Conservation (phyloP, 2,329 filamentous ascomycete species). For the Xylaria sp. region DNA sequence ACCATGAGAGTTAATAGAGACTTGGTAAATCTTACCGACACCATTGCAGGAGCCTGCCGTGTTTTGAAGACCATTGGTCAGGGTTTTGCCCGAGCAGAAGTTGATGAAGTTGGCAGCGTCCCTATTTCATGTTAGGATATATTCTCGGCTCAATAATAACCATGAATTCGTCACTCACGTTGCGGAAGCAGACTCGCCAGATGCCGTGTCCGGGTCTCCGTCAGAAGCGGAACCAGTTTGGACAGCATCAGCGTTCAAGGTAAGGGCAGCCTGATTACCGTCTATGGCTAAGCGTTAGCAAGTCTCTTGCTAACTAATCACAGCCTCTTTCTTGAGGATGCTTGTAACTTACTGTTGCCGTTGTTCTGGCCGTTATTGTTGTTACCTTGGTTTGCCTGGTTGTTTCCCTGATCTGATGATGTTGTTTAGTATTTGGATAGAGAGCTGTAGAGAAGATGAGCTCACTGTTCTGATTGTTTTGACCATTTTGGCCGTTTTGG, state of each 20-base stretch:
- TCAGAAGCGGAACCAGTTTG: conserved; percentile 60
- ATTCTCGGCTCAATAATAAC: neutral
- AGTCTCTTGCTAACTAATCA: neutral
- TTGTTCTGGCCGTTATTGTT: conserved; percentile 23
- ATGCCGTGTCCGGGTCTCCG: conserved; percentile 47
- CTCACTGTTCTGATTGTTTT: conserved; percentile 4
- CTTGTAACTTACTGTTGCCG: conserved; percentile 28
- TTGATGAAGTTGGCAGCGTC: conserved; percentile 72
- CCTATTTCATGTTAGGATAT: conserved; percentile 52
- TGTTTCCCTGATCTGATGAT: conserved; percentile 37
- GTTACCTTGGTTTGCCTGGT: conserved; percentile 39
- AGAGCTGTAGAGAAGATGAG: neutral
- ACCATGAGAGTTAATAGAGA: neutral
- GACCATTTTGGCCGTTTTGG: neutral
- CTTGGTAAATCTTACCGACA: conserved; percentile 58
- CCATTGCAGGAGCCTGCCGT: conserved; percentile 71
- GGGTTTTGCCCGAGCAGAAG: conserved; percentile 64
- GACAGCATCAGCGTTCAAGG: conserved; percentile 57
- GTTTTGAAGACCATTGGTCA: conserved; percentile 71
- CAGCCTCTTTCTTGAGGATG: no score
- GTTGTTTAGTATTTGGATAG: conserved; percentile 14
- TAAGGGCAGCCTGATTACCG: conserved; percentile 43
- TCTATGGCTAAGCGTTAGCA: conserved; percentile 36
- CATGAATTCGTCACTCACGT: conserved; percentile 58
- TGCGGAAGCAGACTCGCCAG: conserved; percentile 62